phyloP scores from a whole-genome alignment of 2,329 filamentous ascomycete species.

The Fusarium sulawesiense region DNA sequence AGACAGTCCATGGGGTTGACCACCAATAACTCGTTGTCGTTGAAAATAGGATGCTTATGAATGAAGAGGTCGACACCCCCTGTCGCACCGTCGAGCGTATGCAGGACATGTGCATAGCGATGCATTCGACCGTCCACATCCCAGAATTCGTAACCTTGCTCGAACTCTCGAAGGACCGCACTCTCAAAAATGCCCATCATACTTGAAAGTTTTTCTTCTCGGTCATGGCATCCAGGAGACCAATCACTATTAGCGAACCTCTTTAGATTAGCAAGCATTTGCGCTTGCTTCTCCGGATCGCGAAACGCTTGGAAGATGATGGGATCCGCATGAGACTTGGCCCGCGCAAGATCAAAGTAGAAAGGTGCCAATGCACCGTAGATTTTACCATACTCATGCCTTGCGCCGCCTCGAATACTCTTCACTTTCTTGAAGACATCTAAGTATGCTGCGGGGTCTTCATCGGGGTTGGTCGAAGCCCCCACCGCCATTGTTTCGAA shows the following conservation, averaged over 20 bases:
- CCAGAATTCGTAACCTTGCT: slow-evolving; percentile 88
- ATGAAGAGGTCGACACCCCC: slow-evolving; percentile 87
- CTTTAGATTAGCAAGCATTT: slow-evolving; percentile 84
- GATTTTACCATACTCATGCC: slow-evolving; percentile 90
- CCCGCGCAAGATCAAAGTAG: slow-evolving; percentile 82
- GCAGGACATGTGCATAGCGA: slow-evolving; percentile 87
- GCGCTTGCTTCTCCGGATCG: slow-evolving; percentile 89
- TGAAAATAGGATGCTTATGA: slow-evolving; percentile 86
- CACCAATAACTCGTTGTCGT: slow-evolving; percentile 74
- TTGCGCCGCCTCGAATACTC: slow-evolving; percentile 85
- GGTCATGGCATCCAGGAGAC: slow-evolving; percentile 76
- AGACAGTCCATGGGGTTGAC: slow-evolving; percentile 82
- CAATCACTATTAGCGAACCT: slow-evolving; percentile 85
- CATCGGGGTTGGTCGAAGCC: slow-evolving; percentile 58
- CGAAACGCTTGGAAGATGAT: slow-evolving; percentile 87
- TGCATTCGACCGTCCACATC: slow-evolving; percentile 91
- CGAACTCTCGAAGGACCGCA: slow-evolving; percentile 90
- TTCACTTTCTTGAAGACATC: slow-evolving; percentile 75
- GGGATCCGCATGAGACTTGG: slow-evolving; percentile 80
- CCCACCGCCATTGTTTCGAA: slow-evolving; percentile 80
- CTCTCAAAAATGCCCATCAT: slow-evolving; percentile 90
- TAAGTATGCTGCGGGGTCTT: slow-evolving; percentile 74
- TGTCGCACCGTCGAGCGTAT: slow-evolving; percentile 81
- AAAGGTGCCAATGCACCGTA: slow-evolving; percentile 90
- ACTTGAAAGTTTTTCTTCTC: slow-evolving; percentile 77